phyloP scores from a whole-genome alignment of 2,329 filamentous ascomycete genomes.

The Coniochaeta prunicola region DNA sequence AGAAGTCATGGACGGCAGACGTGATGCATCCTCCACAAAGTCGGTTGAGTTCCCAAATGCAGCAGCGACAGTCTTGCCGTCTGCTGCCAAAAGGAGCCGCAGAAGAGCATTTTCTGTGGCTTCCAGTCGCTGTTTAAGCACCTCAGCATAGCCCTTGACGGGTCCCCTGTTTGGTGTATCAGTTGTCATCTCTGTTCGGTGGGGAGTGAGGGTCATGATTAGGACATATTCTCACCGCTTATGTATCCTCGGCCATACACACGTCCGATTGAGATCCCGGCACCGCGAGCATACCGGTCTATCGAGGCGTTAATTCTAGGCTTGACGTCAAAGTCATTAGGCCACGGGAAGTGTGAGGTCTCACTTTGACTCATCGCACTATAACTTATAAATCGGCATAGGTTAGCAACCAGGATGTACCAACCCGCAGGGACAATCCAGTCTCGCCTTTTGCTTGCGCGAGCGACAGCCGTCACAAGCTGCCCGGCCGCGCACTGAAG shows the following conservation, averaged over 20 bases:
- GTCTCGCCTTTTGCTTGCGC: not conserved
- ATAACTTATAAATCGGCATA: not conserved
- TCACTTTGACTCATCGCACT: conserved; percentile 1
- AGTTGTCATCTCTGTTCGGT: too few species aligned
- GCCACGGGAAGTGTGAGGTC: not conserved
- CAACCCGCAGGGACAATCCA: not conserved
- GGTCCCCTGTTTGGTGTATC: not conserved
- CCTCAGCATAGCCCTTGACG: not conserved
- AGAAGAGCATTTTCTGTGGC: not conserved
- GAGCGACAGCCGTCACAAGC: not conserved
- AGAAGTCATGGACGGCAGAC: not conserved
- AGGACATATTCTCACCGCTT: not conserved
- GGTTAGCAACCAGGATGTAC: not conserved
- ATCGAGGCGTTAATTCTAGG: not conserved
- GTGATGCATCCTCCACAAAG: not conserved
- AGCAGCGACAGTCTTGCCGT: not conserved
- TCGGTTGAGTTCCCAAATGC: not conserved
- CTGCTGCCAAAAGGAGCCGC: not conserved
- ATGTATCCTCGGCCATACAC: not conserved
- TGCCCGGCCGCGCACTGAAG: not conserved
- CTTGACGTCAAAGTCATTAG: not conserved
- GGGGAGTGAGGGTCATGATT: not conserved
- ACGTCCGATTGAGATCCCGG: not conserved
- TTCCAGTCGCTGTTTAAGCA: not conserved
- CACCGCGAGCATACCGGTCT: not conserved